A percentile compares a stretch with the other conserved stretches of the same genome.
phyloP scores from a whole-genome alignment of 2,329 filamentous ascomycete genomes.

The Lachnellula suecica region DNA sequence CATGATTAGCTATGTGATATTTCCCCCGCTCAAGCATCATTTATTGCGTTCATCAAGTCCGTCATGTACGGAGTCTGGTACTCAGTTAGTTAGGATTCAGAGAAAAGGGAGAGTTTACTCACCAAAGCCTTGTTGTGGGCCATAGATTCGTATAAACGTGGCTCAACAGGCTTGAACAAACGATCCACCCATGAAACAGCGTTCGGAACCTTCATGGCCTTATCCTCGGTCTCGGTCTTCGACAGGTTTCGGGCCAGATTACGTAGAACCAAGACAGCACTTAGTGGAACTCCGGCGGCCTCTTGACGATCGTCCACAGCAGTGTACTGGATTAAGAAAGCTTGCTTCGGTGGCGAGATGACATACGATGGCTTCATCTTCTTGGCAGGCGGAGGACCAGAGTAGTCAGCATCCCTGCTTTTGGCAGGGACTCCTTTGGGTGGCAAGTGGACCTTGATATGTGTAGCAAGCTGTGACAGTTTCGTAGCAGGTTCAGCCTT shows the following conservation, averaged over 20 bases:
- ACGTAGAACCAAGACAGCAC: slow-evolving; percentile 72
- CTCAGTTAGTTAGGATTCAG: not conserved
- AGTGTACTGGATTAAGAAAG: slow-evolving; percentile 56
- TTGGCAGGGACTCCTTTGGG: slow-evolving; percentile 6
- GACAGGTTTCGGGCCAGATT: slow-evolving; percentile 71
- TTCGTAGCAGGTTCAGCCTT: slow-evolving; percentile 34
- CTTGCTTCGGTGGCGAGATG: slow-evolving; percentile 49
- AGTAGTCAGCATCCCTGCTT: slow-evolving; percentile 12
- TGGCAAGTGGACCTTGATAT: slow-evolving; percentile 34
- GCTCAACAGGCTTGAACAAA: slow-evolving; percentile 65
- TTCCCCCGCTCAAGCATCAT: slow-evolving; percentile 8
- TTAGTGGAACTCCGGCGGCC: slow-evolving; percentile 76
- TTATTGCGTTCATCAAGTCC: slow-evolving; percentile 17
- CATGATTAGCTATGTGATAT: not conserved
- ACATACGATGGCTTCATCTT: slow-evolving; percentile 31
- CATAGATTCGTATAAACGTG: slow-evolving; percentile 67
- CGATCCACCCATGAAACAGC: slow-evolving; percentile 63
- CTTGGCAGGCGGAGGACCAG: slow-evolving; percentile 24
- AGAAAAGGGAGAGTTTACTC: slow-evolving; percentile 25
- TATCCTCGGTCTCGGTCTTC: slow-evolving; percentile 60
- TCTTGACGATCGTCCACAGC: slow-evolving; percentile 55
- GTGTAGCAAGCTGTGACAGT: slow-evolving; percentile 28
- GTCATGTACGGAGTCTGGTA: slow-evolving; percentile 18
- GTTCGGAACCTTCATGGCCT: slow-evolving; percentile 48
- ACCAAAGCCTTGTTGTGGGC: slow-evolving; percentile 66